Percentiles rank a stretch among this genome's conserved stretches.
phyloP scores from a whole-genome alignment of 768 basidiomycete genomes.

The Naganishia antarctica region DNA sequence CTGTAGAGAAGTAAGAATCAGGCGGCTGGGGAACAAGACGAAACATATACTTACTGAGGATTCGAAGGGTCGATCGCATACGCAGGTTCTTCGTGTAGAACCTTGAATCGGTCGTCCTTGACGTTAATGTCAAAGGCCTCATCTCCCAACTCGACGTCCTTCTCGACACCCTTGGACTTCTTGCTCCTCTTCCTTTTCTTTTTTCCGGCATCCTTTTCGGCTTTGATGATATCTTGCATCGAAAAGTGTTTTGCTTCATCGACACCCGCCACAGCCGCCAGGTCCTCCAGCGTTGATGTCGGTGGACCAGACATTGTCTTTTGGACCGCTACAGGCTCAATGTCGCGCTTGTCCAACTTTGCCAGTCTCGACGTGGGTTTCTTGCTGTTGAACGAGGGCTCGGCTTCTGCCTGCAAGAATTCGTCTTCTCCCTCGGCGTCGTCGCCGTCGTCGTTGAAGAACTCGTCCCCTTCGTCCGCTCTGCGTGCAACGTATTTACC shows the following conservation, averaged over 20 bases:
- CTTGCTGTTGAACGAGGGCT: slow-evolving; percentile 31
- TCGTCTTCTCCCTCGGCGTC: slow-evolving; percentile 46
- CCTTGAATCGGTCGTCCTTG: slow-evolving; percentile 80
- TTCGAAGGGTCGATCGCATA: slow-evolving; percentile 95
- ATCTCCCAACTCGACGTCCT: slow-evolving; percentile 59
- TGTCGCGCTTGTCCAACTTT: slow-evolving; percentile 37
- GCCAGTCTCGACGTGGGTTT: slow-evolving; percentile 31
- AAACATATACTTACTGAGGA: slow-evolving; percentile 66
- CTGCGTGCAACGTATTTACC: slow-evolving; percentile 13
- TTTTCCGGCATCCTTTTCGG: slow-evolving; percentile 63
- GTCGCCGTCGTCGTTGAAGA: slow-evolving; percentile 64
- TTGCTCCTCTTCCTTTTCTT: slow-evolving; percentile 53
- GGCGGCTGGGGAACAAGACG: not conserved
- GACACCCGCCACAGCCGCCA: slow-evolving; percentile 61
- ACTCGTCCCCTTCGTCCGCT: slow-evolving; percentile 58
- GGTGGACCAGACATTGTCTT: slow-evolving; percentile 20
- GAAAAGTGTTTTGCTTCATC: slow-evolving; percentile 74
- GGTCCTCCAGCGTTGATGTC: slow-evolving; percentile 29
- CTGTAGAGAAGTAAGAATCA: slow-evolving; percentile 51
- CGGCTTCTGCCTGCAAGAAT: slow-evolving; percentile 40
- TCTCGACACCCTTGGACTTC: slow-evolving; percentile 53
- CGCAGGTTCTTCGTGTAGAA: slow-evolving; percentile 77
- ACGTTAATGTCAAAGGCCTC: slow-evolving; percentile 78
- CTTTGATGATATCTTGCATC: slow-evolving; percentile 78
- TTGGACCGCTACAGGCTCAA: slow-evolving; percentile 29